Evolutionary conservation across 768 basidiomycete species (phyloP).

Genomic region (Dictyophora rubrovolvata): DNA sequence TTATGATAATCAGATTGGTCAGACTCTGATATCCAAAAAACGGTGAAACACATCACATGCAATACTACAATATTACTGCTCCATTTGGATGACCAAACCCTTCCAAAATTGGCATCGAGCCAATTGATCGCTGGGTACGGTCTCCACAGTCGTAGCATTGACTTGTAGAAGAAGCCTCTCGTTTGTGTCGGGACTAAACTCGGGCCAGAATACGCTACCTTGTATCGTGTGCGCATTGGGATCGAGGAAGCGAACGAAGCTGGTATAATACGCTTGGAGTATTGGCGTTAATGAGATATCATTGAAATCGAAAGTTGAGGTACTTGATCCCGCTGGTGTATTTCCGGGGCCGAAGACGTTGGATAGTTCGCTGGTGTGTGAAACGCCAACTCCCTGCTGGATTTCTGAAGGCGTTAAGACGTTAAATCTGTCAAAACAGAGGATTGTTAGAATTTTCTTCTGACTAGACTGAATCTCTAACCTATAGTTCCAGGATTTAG

Average conservation of each 20-base stretch:
- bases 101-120: slow-evolving; percentile 8
- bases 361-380: neutral
- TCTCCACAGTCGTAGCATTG: slow-evolving; percentile 8
- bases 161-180: slow-evolving; percentile 6
- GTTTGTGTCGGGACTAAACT: neutral
- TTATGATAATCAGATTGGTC: too few species aligned
- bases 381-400: neutral
- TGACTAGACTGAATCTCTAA: neutral
- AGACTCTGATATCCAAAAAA: too few species aligned
- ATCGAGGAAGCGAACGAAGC: slow-evolving; percentile 5
- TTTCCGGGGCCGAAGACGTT: slow-evolving; percentile 18
- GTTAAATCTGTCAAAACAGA: neutral
- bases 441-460: neutral
- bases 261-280: slow-evolving; percentile 7
- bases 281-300: slow-evolving; percentile 48
- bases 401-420: slow-evolving; percentile 1
- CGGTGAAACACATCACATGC: too few species aligned
- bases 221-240: slow-evolving; percentile 49
- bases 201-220: slow-evolving; percentile 8
- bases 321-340: slow-evolving; percentile 25
- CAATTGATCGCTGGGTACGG: slow-evolving; percentile 2
- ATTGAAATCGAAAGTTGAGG: slow-evolving; percentile 23
- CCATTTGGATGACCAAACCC: slow-evolving; percentile 1
- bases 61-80: neutral
- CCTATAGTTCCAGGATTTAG: slow-evolving; percentile 8